Percentiles rank a stretch among this genome's conserved stretches.
phyloP scores from a whole-genome alignment of 805 yeast species.

The Ogataea philodendri region DNA sequence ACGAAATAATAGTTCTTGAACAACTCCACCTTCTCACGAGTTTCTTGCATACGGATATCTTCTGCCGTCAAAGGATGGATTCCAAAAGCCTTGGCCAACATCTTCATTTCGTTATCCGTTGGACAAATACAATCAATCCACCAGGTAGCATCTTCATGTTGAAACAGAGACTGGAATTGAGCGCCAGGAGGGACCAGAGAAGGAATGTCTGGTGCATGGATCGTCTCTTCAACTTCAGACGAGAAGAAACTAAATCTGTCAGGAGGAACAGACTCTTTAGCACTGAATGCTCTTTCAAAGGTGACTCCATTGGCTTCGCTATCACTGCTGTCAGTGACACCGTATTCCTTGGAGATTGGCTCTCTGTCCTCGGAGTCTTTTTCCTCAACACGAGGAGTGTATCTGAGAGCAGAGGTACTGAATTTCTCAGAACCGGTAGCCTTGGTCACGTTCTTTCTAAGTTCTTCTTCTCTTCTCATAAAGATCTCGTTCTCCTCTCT shows the following conservation, averaged over 20 bases:
- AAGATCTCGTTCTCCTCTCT: constrained; percentile 46
- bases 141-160: constrained; percentile 78
- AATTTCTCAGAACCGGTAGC: constrained; percentile 39
- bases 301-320: constrained; percentile 20
- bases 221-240: constrained; percentile 78
- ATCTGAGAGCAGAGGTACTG: constrained; percentile 56
- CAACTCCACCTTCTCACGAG: constrained; percentile 95
- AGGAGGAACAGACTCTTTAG: constrained; percentile 42
- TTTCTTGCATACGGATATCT: constrained; percentile 93
- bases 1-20: constrained; percentile 90
- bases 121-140: constrained; percentile 96
- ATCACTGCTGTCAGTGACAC: constrained; percentile 16
- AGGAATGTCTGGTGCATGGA: constrained; percentile 85
- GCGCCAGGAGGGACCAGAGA: constrained; percentile 66
- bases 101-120: constrained; percentile 91
- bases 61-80: constrained; percentile 98
- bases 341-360: constrained; percentile 14
- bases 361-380: constrained; percentile 12
- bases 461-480: constrained; percentile 34
- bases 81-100: constrained; percentile 88
- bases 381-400: constrained; percentile 49
- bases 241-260: constrained; percentile 83
- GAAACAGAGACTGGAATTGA: constrained; percentile 66
- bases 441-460: constrained; percentile 22
- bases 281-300: constrained; percentile 19